These are phyloP conservation scores for Pilasporangium apinafurcum DNA, from an alignment of 352 stramenopile genomes.

Conservation along the genomic window DNA sequence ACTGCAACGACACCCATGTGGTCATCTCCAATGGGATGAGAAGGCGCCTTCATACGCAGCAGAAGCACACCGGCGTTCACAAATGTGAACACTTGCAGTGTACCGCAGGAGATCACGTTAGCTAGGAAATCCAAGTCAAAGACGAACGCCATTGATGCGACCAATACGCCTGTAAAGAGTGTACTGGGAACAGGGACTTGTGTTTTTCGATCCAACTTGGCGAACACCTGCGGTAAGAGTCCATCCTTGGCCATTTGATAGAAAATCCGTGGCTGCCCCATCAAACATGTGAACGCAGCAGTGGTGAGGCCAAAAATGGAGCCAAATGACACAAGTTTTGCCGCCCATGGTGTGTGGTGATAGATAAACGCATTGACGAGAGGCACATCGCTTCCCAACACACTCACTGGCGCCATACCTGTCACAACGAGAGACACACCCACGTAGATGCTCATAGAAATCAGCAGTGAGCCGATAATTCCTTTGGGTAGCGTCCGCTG, in stretches of 20 bases:
- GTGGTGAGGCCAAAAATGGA: slow-evolving; percentile 91
- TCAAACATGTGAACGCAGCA: slow-evolving; percentile 87
- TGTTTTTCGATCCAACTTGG: slow-evolving; percentile 49
- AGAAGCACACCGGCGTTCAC: slow-evolving; percentile 89
- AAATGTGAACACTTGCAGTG: slow-evolving; percentile 91
- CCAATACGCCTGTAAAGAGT: slow-evolving; percentile 83
- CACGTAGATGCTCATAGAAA: slow-evolving; percentile 90
- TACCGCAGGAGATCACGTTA: slow-evolving; percentile 90
- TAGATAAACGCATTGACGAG: slow-evolving; percentile 83
- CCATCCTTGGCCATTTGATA: slow-evolving; percentile 89
- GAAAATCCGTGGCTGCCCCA: slow-evolving; percentile 91
- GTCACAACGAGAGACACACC: slow-evolving; percentile 87
- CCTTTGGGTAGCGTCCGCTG: slow-evolving; percentile 88
- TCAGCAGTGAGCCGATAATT: slow-evolving; percentile 89
- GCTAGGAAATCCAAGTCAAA: slow-evolving; percentile 89
- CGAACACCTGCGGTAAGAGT: slow-evolving; percentile 57
- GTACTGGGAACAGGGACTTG: slow-evolving; percentile 76
- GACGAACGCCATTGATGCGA: slow-evolving; percentile 76
- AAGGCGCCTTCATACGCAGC: slow-evolving; percentile 52
- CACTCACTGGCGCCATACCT: slow-evolving; percentile 71
- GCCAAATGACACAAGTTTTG: slow-evolving; percentile 84
- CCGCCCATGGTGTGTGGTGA: slow-evolving; percentile 63
- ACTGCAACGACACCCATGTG: slow-evolving; percentile 24
- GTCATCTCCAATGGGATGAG: background rate
- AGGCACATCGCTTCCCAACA: slow-evolving; percentile 69